Conservation (phyloP, 2,329 filamentous ascomycete species). For the Neospermospora avenae region DNA sequence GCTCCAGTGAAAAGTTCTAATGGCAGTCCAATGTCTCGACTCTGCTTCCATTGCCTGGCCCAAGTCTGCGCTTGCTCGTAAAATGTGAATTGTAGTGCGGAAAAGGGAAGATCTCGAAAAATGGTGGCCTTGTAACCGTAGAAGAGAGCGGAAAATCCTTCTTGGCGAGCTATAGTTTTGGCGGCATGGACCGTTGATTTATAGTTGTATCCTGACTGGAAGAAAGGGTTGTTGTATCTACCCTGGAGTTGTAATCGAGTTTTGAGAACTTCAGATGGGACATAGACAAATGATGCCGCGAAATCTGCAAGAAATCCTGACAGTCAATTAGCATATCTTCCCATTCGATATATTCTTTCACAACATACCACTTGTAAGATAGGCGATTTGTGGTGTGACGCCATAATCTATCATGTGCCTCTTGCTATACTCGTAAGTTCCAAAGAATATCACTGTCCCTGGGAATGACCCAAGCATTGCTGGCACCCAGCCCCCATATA, state of each 20-base stretch:
- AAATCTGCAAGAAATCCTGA: conserved; percentile 89
- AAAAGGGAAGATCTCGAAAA: conserved; percentile 91
- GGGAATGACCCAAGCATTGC: conserved; percentile 90
- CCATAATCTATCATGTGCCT: conserved; percentile 81
- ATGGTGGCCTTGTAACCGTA: conserved; percentile 97
- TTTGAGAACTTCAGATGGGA: conserved; percentile 95
- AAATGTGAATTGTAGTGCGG: conserved; percentile 94
- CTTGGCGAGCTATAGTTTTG: conserved; percentile 76
- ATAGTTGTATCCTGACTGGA: conserved; percentile 95
- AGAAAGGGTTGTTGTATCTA: conserved; percentile 90
- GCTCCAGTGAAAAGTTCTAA: conserved; percentile 88
- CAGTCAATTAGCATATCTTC: conserved; percentile 9
- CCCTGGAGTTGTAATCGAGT: conserved; percentile 95
- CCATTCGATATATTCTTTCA: neutral
- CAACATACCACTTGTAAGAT: conserved; percentile 72
- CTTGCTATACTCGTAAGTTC: conserved; percentile 94
- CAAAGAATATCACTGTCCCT: conserved; percentile 93
- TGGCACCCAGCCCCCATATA: conserved; percentile 92
- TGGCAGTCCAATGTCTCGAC: conserved; percentile 77
- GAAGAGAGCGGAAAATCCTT: conserved; percentile 84
- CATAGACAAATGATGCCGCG: conserved; percentile 88
- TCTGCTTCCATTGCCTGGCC: conserved; percentile 75
- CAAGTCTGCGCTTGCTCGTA: conserved; percentile 90
- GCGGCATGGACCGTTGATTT: conserved; percentile 79
- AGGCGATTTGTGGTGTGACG: conserved; percentile 77